Evolutionary conservation across 768 basidiomycete species (phyloP), one percentile per base, ranked within the genome.

Genomic region (Mycena venus): DNA sequence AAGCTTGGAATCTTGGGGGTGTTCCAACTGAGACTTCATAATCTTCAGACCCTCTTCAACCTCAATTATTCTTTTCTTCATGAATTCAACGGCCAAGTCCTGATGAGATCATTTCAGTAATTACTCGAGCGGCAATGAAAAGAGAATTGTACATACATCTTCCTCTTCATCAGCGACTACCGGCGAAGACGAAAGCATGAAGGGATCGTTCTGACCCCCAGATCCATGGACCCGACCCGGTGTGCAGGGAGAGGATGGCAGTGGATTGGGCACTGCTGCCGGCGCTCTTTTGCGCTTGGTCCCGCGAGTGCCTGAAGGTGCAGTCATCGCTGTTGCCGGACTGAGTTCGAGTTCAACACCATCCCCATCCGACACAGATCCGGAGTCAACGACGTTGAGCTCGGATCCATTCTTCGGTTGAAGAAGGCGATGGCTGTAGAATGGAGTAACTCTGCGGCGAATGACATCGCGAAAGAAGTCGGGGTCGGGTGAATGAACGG

Each of bases 301-400:
- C n/a, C n/a, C n/a, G n/a, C n/a, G n/a, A n/a, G n/a, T n/a, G n/a
- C n/a, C n/a, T n/a, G n/a, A n/a, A n/a, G n/a, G n/a, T n/a, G n/a
- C n/a, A n/a, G n/a, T n/a, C n/a, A n/a, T n/a, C n/a, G n/a, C n/a
- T n/a, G n/a, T n/a, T n/a, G n/a, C n/a, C n/a, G n/a, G n/a, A n/a
- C n/a, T 25, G 56, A 36, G n/a, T 59, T 34, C n/a, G 31, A n/a
- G 21, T 14, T 32, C 32, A 36, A 59, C 32, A 6, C 19, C 56
- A 31, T 76, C 75, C 23, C 70, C 73, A 68, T 77, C 77, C 10
- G 72, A 66, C 19, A 78, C 61, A 25, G 42, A 38, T 23, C 78
- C 73, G 1, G 64, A 67, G 34, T 61, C 73, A 12, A 63, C 42
- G 14, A 42, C 25, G 17, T 47, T 25, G 15, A 49, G 58, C 19